phyloP scores from a whole-genome alignment of 2,329 filamentous ascomycete species.

The Xylariaceae sp. region DNA sequence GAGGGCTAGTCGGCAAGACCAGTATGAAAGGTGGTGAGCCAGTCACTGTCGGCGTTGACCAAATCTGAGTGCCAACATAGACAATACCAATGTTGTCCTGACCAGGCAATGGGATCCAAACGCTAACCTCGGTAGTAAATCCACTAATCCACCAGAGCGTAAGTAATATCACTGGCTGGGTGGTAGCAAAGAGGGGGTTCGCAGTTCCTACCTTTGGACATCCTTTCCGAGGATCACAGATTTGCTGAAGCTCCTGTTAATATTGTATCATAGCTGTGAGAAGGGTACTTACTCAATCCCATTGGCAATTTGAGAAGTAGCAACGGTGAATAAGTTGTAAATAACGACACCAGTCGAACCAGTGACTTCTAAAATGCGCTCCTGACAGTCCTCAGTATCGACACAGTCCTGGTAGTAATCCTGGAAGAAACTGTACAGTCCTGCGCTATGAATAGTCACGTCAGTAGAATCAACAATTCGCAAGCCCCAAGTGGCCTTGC shows the following conservation, averaged over 20 bases:
- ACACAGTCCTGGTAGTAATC: constrained; percentile 62
- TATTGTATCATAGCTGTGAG: no score
- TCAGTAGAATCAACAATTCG: not conserved
- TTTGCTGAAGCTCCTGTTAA: not conserved
- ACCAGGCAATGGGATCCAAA: constrained; percentile 35
- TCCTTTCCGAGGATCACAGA: not conserved
- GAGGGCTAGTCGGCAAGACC: constrained; percentile 32
- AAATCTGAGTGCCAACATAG: constrained; percentile 26
- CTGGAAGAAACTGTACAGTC: constrained; percentile 10
- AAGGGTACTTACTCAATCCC: no score
- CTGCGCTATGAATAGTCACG: not conserved
- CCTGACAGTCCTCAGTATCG: constrained; percentile 57
- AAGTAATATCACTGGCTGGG: no score
- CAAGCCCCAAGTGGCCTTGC: not conserved
- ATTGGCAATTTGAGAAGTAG: constrained; percentile 15
- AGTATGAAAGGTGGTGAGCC: constrained; percentile 27
- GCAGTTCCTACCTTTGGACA: not conserved
- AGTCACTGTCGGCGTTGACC: not conserved
- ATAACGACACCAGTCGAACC: constrained; percentile 11
- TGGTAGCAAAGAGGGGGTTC: no score
- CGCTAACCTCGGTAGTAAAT: constrained; percentile 35
- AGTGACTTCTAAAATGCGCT: constrained; percentile 54
- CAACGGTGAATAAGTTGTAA: constrained; percentile 26
- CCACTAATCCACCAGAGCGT: no score
- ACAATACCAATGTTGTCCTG: constrained; percentile 30